phyloP scores from a whole-genome alignment of 805 yeast genomes.

The Tetrapisispora arboricola region DNA sequence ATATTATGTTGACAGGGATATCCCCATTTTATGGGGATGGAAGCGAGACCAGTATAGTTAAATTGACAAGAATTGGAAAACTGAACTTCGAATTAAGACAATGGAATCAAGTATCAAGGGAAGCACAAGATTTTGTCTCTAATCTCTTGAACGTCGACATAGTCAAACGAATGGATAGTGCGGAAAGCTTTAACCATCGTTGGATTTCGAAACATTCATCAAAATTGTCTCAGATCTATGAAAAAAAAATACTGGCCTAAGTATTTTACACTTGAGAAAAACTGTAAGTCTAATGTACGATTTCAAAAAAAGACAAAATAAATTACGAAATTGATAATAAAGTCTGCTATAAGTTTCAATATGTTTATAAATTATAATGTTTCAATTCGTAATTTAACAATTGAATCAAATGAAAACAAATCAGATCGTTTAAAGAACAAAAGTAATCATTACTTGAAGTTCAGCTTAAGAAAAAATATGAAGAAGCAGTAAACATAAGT shows the following conservation, averaged over 20 bases:
- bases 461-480: no score
- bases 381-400: no score
- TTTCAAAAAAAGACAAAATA: neutral
- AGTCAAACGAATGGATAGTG: conserved; percentile 29
- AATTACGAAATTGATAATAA: no score
- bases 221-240: conserved; percentile 31
- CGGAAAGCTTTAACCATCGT: conserved; percentile 32
- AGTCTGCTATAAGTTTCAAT: no score
- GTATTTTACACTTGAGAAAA: no score
- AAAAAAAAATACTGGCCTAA: conserved; percentile 19
- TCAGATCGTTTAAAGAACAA: no score
- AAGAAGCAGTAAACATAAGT: no score
- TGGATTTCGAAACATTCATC: conserved; percentile 39
- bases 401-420: neutral
- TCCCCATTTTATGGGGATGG: conserved; percentile 52
- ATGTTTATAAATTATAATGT: no score
- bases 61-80: conserved; percentile 33
- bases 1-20: conserved; percentile 50
- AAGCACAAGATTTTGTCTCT: conserved; percentile 39
- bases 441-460: no score
- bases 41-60: conserved; percentile 32
- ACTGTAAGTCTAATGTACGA: no score
- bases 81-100: conserved; percentile 31
- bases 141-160: conserved; percentile 33
- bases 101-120: conserved; percentile 34